phyloP scores from a whole-genome alignment of 371 early-diverging fungal genomes.

The Actinomucor elegans region DNA sequence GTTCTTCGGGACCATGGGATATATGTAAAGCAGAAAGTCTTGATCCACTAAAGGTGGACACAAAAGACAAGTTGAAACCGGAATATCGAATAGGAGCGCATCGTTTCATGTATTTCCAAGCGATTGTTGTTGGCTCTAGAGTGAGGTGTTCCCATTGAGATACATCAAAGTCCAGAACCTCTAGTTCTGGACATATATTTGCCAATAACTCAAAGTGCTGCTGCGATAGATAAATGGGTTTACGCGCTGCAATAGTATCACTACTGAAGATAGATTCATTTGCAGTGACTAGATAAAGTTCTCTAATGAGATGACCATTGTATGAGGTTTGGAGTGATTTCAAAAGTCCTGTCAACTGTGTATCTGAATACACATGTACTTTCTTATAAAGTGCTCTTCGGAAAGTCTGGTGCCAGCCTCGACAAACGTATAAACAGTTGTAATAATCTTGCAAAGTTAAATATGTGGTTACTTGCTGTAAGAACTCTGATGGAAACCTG shows the following conservation, averaged over 20 bases:
- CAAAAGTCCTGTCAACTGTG: conserved; percentile 3
- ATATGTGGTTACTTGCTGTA: conserved; percentile 7
- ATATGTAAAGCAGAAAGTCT: conserved; percentile 9
- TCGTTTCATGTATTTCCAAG: conserved; percentile 6
- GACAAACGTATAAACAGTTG: conserved; percentile 3
- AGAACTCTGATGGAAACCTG: conserved; percentile 11
- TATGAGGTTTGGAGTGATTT: neutral
- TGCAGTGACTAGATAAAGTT: neutral
- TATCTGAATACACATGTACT: conserved; percentile 2
- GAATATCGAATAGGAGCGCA: conserved; percentile 5
- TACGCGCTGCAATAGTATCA: too few relatives aligned
- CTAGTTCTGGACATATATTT: conserved; percentile 12
- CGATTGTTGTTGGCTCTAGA: neutral
- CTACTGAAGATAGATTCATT: too few relatives aligned
- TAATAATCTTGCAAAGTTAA: conserved; percentile 7
- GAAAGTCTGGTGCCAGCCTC: conserved; percentile 13
- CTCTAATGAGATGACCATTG: neutral
- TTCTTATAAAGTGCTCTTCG: conserved; percentile 6
- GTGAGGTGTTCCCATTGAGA: conserved; percentile 8
- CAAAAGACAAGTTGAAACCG: neutral
- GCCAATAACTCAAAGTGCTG: conserved; percentile 4
- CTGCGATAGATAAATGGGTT: conserved; percentile 2
- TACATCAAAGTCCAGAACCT: conserved; percentile 12
- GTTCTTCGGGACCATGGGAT: neutral
- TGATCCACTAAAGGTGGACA: neutral